These are phyloP conservation scores for Escovopsis sp. DNA, from an alignment of 2,329 filamentous ascomycete genomes.

Conservation along the genomic window DNA sequence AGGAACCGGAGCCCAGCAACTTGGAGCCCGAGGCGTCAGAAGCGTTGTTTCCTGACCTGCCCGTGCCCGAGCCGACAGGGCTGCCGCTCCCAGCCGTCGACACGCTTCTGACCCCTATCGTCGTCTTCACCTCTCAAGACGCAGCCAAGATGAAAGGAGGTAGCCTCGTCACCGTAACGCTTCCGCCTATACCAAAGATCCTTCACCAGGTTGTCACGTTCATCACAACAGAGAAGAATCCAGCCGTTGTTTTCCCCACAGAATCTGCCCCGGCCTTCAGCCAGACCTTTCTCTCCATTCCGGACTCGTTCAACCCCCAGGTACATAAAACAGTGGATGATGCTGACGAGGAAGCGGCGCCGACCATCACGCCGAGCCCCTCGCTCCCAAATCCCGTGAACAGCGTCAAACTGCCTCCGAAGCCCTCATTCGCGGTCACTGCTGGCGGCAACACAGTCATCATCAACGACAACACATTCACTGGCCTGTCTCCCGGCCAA, in stretches of 20 bases:
- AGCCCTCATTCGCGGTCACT: constrained; percentile 24
- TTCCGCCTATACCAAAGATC: not conserved
- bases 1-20: not conserved
- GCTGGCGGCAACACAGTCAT: constrained; percentile 30
- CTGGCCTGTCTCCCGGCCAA: constrained; percentile 19
- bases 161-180: not conserved
- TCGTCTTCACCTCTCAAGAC: not conserved
- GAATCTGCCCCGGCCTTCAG: constrained; percentile 26
- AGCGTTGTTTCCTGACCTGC: not conserved
- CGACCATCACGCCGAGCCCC: not conserved
- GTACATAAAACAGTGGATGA: constrained; percentile 9
- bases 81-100: not conserved
- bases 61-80: not conserved
- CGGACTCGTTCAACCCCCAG: constrained; percentile 1
- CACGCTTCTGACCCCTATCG: not conserved
- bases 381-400: not conserved
- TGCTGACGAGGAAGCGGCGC: not conserved
- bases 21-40: not conserved
- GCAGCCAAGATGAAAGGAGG: not conserved
- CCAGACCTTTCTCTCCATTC: constrained; percentile 4
- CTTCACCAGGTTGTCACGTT: constrained; percentile 25
- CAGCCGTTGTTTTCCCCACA: constrained; percentile 30
- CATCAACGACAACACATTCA: constrained; percentile 32
- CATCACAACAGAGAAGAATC: constrained; percentile 40
- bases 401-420: constrained; percentile 2